phyloP scores from a whole-genome alignment of 164 flowering plant species.

The Magnolia kwangsiensis region DNA sequence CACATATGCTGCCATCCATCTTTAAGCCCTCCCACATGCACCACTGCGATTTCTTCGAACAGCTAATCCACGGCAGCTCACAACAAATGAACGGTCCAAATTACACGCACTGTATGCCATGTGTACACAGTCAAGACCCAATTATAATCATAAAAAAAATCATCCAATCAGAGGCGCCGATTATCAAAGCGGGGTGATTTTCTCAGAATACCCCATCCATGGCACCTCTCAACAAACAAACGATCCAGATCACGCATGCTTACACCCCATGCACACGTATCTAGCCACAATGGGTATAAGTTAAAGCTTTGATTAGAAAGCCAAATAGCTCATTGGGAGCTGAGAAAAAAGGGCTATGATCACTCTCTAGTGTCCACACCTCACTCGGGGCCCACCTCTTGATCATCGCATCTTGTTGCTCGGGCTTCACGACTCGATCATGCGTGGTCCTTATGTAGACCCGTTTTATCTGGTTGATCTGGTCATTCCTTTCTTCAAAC shows the following conservation, averaged over 20 bases:
- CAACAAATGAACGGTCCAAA: too few relatives aligned
- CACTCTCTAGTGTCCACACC: constrained; percentile 56
- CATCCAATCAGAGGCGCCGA: too few relatives aligned
- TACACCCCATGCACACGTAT: neutral
- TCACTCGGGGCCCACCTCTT: constrained; percentile 64
- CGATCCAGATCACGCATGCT: neutral
- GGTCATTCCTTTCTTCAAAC: constrained; percentile 25
- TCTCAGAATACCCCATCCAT: too few relatives aligned
- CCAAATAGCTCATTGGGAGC: constrained; percentile 50
- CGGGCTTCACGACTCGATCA: constrained; percentile 49
- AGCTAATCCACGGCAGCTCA: too few relatives aligned
- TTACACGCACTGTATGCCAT: too few relatives aligned
- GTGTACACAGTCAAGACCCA: too few relatives aligned
- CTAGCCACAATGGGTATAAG: constrained; percentile 3
- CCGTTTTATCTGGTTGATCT: constrained; percentile 36
- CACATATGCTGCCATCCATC: too few relatives aligned
- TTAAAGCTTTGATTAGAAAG: constrained; percentile 47
- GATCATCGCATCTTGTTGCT: constrained; percentile 68
- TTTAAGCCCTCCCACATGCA: too few relatives aligned
- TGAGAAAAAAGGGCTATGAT: constrained; percentile 86
- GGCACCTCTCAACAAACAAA: too few relatives aligned
- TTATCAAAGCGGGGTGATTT: too few relatives aligned
- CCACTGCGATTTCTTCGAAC: too few relatives aligned
- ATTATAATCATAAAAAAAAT: too few relatives aligned
- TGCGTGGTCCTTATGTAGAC: constrained; percentile 59